These are phyloP conservation scores for Metarhizium humberi DNA, from an alignment of 2,329 filamentous ascomycete species.

Conservation along the genomic window DNA sequence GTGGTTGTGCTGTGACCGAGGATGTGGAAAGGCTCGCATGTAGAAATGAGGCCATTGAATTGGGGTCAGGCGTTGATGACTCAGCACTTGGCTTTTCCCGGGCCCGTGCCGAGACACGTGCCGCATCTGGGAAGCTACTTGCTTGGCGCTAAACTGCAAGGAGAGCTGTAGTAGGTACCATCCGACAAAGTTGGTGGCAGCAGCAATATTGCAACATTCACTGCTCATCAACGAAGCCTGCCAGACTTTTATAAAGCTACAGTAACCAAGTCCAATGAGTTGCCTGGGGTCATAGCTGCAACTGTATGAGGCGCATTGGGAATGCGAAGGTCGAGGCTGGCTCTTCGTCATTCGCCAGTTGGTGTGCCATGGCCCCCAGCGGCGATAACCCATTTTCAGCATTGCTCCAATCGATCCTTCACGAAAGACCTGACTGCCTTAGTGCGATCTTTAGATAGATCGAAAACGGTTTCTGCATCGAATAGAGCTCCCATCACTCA, in stretches of 20 bases:
- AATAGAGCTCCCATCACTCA: not conserved
- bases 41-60: slow-evolving; percentile 30
- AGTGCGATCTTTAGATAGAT: slow-evolving; percentile 6
- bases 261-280: not conserved
- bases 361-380: not conserved
- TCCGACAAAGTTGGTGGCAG: not conserved
- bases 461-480: not conserved
- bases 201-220: not conserved
- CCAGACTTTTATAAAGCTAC: not conserved
- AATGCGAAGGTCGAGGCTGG: slow-evolving; percentile 20
- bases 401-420: not conserved
- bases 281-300: slow-evolving; percentile 6
- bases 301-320: slow-evolving; percentile 13
- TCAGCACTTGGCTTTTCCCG: slow-evolving; percentile 17
- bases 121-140: not conserved
- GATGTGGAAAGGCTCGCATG: slow-evolving; percentile 18
- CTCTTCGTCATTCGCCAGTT: slow-evolving; percentile 9
- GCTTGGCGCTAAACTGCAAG: not conserved
- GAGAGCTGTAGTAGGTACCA: not conserved
- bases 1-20: slow-evolving; percentile 16
- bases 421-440: slow-evolving; percentile 10
- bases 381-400: not conserved
- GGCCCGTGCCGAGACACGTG: not conserved
- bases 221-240: not conserved
- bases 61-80: slow-evolving; percentile 22